Evolutionary conservation across 1,139 yeast species (phyloP), one percentile per base, ranked within the genome.

Genomic region (Maudiozyma humilis): DNA sequence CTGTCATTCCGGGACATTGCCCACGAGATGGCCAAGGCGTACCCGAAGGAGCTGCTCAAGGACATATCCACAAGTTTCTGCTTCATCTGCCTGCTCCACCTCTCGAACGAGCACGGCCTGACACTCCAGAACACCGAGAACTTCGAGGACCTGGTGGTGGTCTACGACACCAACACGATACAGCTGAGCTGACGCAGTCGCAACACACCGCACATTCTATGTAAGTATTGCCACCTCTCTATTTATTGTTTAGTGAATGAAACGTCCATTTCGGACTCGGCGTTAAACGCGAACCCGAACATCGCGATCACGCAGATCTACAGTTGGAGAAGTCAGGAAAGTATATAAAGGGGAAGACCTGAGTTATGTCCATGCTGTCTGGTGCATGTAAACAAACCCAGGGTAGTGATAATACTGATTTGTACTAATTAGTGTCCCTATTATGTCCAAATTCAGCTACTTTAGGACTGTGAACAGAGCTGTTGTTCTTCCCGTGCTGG

Each of bases 21-120:
- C 5, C 66, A 67, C 8, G 71, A 72, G 23, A 73, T 81, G n/a
- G 73, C 73, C n/a, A 63, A 60, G 14, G 66, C 71, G 62, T 82
- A 82, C 54, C 68, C 72, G 2, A 60, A 67, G 3, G 82, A 76
- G 41, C 68, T 73, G 40, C 67, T 67, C 46, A 72, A 71, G 47
- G 95, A 88, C 48, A 66, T 88, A 8, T 84, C 95, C 1, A 87
- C 96, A 0, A 82, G 95, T 66, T 84, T 85, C 63, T 85, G 87
- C 57, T 88, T 87, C 57, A 85, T 87, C 48, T 85, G 95, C 57
- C 66, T 86, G 49, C 67, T 87, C 33, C 96, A 88, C 65, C 70
- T 88, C 52, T 95, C 96, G 8, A 88, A 88, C 59, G 96, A 88
- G 59, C 86, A 87, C 57, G 91, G 91, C 0, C 68, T 88, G 38